These are phyloP conservation scores for Candida tropicalis DNA, from an alignment of 1,139 yeast species.

Conservation along the genomic window DNA sequence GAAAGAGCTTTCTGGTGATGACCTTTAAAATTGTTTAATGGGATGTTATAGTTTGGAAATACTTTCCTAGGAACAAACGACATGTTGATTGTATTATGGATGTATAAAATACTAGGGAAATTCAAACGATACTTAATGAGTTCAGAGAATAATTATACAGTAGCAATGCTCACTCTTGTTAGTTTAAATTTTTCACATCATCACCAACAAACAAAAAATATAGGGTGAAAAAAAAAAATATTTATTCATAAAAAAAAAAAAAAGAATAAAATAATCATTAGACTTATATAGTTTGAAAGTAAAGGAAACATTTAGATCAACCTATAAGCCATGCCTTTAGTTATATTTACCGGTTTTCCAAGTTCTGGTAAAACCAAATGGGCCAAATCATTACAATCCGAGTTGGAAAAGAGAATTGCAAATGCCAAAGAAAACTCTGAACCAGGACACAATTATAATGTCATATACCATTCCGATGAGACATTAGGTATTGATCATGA, in stretches of 20 bases:
- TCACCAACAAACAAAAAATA: too few species aligned
- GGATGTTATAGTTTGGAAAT: slow-evolving; percentile 72
- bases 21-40: slow-evolving; percentile 83
- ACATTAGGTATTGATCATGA: slow-evolving; percentile 70
- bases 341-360: slow-evolving; percentile 84
- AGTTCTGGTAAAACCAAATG: slow-evolving; percentile 81
- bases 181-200: not conserved
- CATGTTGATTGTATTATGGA: not conserved
- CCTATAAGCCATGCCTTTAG: slow-evolving; percentile 73
- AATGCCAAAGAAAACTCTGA: slow-evolving; percentile 34
- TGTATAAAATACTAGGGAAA: too few species aligned
- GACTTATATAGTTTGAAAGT: too few species aligned
- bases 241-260: slow-evolving; percentile 1
- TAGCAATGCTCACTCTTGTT: not conserved
- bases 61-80: slow-evolving; percentile 42
- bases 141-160: too few species aligned
- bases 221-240: too few species aligned
- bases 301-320: too few species aligned
- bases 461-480: slow-evolving; percentile 78
- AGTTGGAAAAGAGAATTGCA: slow-evolving; percentile 51
- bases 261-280: not conserved
- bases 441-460: slow-evolving; percentile 57
- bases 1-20: slow-evolving; percentile 85
- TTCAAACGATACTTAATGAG: too few species aligned
- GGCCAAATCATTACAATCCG: slow-evolving; percentile 56